Conservation (phyloP, 169 alveolate species). For the Eimeria maxima region DNA sequence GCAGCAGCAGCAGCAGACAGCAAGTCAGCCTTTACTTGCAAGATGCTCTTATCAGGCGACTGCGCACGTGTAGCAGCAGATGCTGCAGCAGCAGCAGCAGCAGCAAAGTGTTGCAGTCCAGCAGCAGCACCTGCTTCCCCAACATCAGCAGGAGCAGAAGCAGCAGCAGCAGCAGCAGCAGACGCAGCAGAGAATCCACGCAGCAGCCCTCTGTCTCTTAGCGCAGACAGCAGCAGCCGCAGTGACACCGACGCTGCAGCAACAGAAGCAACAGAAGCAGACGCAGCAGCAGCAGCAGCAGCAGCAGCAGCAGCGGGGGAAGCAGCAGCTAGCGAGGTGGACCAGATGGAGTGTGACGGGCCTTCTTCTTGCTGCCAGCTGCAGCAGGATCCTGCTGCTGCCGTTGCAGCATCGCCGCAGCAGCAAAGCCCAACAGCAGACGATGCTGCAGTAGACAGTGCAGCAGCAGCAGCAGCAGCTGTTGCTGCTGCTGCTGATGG, state of each 20-base stretch:
- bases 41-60: neutral
- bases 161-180: conserved; percentile 21
- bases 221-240: too few species aligned
- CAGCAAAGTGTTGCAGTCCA: neutral
- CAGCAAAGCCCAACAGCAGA: neutral
- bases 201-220: too few species aligned
- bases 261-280: too few species aligned
- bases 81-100: neutral
- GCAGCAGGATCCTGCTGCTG: neutral
- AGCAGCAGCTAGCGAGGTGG: too few species aligned
- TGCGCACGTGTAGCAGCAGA: neutral
- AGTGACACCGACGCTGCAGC: too few species aligned
- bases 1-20: conserved; percentile 17
- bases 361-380: neutral
- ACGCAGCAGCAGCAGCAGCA: too few species aligned
- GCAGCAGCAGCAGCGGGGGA: too few species aligned
- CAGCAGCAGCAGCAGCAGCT: conserved; percentile 3
- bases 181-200: neutral
- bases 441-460: too few species aligned
- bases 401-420: neutral
- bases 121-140: neutral
- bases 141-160: too few species aligned
- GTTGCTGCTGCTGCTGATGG: neutral
- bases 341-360: too few species aligned
- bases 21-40: neutral